Evolutionary conservation across 164 flowering plant genomes (phyloP), one percentile per base, ranked within the genome.

Genomic region (Vitis riparia): DNA sequence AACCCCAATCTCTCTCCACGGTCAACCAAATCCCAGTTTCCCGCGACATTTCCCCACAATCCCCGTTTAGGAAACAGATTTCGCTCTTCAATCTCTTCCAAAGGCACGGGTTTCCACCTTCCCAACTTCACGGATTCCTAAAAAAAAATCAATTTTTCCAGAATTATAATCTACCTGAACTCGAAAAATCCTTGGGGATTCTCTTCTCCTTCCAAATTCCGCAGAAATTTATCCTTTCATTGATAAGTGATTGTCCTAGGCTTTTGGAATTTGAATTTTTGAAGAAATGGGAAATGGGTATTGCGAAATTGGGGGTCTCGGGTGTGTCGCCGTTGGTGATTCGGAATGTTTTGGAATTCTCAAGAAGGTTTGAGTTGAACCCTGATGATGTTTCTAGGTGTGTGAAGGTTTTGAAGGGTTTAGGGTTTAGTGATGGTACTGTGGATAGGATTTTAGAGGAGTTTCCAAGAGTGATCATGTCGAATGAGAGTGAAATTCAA

Each of bases 91-190:
- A 72, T 76, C 81, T 90, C 66, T 74, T 93, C 13, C 85, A 76
- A 59, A 90, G 86, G 84, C 82, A 84, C 66, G 95, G 89, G 50
- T 88, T 91, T 37, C 82, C 91, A 3, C 67, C 78, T 23, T 71
- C 86, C 32, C 77, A 81, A 2, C 70, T 89, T 32, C 79, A 72
- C 56, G 61, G 65, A 69, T 85, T 87, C 59, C 76, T 91, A 17
- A 15, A 37, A 11, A 84, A 79, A 72, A 84, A 83, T 65, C 81
- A 51, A 1, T 83, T 79, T 79, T 66, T 91, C 29, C 73, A 78
- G 67, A 74, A 72, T 61, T 79, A 69, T 61, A 62, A 71, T 53
- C 49, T 75, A 11, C 44, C 55, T 0, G 87, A 80, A n/a, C 60
- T 87, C 30, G 89, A 93, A 67, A 80, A 77, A 32, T 90, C 87